Conservation (phyloP, 2,329 filamentous ascomycete genomes). For the Fonsecaea monophora region DNA sequence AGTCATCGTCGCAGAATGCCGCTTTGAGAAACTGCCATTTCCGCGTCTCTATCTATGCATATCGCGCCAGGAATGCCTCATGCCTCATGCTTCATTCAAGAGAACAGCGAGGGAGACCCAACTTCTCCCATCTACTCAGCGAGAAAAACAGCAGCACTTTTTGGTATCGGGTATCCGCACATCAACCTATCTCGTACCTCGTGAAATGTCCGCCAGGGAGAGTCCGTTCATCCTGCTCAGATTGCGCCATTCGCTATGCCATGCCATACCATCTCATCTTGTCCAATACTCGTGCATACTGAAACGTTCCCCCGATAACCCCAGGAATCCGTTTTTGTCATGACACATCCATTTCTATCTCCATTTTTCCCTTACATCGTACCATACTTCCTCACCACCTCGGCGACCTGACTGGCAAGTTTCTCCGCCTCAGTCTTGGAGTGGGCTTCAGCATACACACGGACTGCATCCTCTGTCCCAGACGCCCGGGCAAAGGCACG, state of each 20-base stretch:
- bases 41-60: too few relatives aligned
- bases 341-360: slow-evolving; percentile 1
- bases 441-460: slow-evolving; percentile 94
- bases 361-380: slow-evolving; percentile 15
- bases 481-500: slow-evolving; percentile 90
- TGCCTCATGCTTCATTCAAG: too few relatives aligned
- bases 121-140: neutral
- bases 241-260: slow-evolving; percentile 31
- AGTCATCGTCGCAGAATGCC: neutral
- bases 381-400: slow-evolving; percentile 70
- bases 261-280: slow-evolving; percentile 1
- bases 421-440: slow-evolving; percentile 90
- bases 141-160: slow-evolving; percentile 13
- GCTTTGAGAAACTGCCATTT: neutral
- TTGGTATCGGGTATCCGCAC: slow-evolving; percentile 19
- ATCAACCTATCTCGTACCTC: slow-evolving; percentile 5
- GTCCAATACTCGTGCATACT: slow-evolving; percentile 15
- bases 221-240: slow-evolving; percentile 5
- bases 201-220: slow-evolving; percentile 10
- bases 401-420: slow-evolving; percentile 80
- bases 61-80: neutral
- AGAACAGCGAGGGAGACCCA: too few relatives aligned
- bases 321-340: neutral
- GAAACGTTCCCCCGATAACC: neutral
- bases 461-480: slow-evolving; percentile 93